phyloP scores from a whole-genome alignment of 495 filamentous ascomycete species.

The Tirmania nivea region DNA sequence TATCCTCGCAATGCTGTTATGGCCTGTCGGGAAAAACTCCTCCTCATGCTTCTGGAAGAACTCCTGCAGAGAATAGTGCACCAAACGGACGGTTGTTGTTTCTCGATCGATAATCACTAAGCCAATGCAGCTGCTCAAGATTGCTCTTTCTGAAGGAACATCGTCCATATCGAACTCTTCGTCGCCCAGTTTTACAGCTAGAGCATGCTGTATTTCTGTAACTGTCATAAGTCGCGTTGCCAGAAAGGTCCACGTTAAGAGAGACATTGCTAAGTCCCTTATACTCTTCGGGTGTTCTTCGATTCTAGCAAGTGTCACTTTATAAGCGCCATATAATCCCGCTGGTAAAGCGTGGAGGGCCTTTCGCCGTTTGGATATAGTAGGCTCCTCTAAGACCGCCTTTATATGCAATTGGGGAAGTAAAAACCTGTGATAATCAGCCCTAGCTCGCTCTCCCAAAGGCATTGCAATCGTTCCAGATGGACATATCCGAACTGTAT shows the following conservation, averaged over 20 bases:
- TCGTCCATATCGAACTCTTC: not conserved
- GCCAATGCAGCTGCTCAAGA: conserved; percentile 2
- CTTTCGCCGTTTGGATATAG: not conserved
- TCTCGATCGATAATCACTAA: conserved; percentile 4
- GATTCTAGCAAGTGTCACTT: not conserved
- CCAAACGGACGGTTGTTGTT: not conserved
- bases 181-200: not conserved
- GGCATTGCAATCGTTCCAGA: not conserved
- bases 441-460: not conserved
- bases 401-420: not conserved
- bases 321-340: not conserved
- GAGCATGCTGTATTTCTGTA: not conserved
- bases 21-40: not conserved
- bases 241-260: not conserved
- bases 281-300: not conserved
- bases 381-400: not conserved
- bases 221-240: not conserved
- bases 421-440: not conserved
- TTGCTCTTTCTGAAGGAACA: not conserved
- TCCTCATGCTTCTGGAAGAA: conserved; percentile 4
- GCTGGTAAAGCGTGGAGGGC: not conserved
- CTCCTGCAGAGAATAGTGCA: conserved; percentile 7
- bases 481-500: not conserved
- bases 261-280: not conserved
- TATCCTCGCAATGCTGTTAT: not conserved